Conservation (phyloP, 768 basidiomycete genomes). For the Psilocybe cubensis region DNA sequence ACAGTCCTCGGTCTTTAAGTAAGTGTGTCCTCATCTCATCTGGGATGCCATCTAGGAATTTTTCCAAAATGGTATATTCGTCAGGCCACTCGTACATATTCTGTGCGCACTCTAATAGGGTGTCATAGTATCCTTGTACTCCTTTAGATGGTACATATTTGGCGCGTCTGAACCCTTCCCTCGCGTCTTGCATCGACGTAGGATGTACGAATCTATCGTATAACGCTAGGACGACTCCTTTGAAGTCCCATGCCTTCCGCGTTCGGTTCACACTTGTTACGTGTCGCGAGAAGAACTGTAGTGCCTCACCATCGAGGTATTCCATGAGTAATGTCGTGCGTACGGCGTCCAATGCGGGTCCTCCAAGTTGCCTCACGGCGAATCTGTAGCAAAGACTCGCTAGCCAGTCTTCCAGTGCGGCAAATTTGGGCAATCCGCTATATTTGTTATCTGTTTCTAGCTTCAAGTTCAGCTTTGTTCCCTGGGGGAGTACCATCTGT, state of each 20-base stretch:
- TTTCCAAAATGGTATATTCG: not conserved
- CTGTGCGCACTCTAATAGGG: not conserved
- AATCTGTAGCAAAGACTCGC: not conserved
- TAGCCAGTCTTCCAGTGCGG: conserved; percentile 1
- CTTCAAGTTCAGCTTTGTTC: not conserved
- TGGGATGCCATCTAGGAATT: not conserved
- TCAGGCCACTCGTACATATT: not conserved
- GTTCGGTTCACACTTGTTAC: not conserved
- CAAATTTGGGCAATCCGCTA: not conserved
- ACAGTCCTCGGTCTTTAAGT: not conserved
- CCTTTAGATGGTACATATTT: not conserved
- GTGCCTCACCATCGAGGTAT: not conserved
- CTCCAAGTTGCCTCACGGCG: not conserved
- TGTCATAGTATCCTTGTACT: conserved; percentile 3
- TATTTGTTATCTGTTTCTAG: not conserved
- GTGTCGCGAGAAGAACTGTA: not conserved
- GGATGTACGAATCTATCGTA: conserved; percentile 1
- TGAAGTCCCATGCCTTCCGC: too few relatives aligned
- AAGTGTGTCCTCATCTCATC: conserved; percentile 2
- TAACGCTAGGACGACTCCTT: not conserved
- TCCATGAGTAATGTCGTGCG: not conserved
- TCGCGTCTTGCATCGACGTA: not conserved
- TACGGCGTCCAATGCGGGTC: not conserved
- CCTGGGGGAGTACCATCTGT: not conserved
- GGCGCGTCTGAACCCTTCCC: not conserved